A percentile compares a stretch with the other conserved stretches of the same genome.
These are phyloP conservation scores for Plasmodium vivax DNA, from an alignment of 169 alveolate species.

Conservation along the genomic window DNA sequence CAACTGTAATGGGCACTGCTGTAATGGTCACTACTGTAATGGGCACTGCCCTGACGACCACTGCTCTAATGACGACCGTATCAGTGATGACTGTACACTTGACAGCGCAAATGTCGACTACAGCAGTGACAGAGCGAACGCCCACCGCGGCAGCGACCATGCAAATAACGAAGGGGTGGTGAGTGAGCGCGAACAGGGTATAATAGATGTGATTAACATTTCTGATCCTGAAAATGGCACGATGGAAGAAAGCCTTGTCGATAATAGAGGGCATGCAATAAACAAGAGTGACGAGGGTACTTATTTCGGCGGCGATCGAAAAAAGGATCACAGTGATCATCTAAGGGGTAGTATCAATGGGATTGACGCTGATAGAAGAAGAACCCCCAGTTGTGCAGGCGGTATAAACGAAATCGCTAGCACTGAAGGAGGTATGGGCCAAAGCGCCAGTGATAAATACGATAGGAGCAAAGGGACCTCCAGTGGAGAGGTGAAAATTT, in stretches of 20 bases:
- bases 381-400: background rate
- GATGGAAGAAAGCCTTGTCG: slow-evolving; percentile 5
- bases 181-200: background rate
- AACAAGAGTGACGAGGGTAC: background rate
- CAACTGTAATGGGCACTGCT: background rate
- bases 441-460: background rate
- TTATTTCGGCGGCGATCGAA: background rate
- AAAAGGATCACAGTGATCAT: background rate
- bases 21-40: background rate
- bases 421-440: background rate
- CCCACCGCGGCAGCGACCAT: background rate
- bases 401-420: background rate
- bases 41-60: background rate
- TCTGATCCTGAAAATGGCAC: slow-evolving; percentile 78
- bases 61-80: background rate
- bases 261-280: slow-evolving; percentile 64
- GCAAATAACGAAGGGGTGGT: background rate
- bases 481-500: background rate
- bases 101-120: background rate
- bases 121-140: background rate
- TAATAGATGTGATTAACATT: slow-evolving; percentile 66
- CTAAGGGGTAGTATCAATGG: background rate
- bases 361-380: background rate
- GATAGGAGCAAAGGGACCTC: background rate
- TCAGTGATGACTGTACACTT: background rate